Percentiles rank a stretch among this genome's conserved stretches.
These are phyloP conservation scores for Prunus fruticosa DNA, from an alignment of 306 rosid genomes.

Conservation along the genomic window DNA sequence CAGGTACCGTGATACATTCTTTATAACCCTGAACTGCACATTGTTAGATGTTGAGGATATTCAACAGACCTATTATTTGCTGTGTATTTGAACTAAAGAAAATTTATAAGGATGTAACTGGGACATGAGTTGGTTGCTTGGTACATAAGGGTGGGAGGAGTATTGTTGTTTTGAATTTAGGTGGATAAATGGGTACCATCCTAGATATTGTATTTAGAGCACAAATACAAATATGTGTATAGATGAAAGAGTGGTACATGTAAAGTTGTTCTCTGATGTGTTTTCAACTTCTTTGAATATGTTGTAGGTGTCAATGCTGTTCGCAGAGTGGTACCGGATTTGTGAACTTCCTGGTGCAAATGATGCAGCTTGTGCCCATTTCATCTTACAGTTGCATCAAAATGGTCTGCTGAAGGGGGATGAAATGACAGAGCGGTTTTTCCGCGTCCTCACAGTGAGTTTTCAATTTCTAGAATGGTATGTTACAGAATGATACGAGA, in stretches of 20 bases:
- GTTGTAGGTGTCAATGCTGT: constrained; percentile 71
- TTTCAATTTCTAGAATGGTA: constrained; percentile 12
- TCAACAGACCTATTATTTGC: neutral
- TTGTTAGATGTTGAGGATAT: neutral
- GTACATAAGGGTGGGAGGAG: neutral
- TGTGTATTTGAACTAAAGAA: neutral
- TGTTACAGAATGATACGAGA: neutral
- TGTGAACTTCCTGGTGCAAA: constrained; percentile 84
- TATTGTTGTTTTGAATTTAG: neutral
- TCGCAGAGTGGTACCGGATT: constrained; percentile 79
- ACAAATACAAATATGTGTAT: neutral
- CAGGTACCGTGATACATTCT: constrained; percentile 50
- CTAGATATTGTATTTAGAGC: neutral
- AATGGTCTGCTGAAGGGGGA: constrained; percentile 87
- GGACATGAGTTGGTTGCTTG: neutral
- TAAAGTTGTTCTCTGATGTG: neutral
- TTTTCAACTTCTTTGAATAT: constrained; percentile 13
- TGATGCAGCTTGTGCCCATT: constrained; percentile 61
- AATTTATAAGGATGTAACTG: neutral
- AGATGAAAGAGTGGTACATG: neutral
- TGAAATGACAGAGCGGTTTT: constrained; percentile 84
- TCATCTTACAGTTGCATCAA: constrained; percentile 69
- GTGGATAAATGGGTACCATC: neutral
- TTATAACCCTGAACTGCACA: neutral
- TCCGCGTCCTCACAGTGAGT: constrained; percentile 64